phyloP scores from a whole-genome alignment of 768 basidiomycete genomes.

The Erythrobasidium yunnanense region DNA sequence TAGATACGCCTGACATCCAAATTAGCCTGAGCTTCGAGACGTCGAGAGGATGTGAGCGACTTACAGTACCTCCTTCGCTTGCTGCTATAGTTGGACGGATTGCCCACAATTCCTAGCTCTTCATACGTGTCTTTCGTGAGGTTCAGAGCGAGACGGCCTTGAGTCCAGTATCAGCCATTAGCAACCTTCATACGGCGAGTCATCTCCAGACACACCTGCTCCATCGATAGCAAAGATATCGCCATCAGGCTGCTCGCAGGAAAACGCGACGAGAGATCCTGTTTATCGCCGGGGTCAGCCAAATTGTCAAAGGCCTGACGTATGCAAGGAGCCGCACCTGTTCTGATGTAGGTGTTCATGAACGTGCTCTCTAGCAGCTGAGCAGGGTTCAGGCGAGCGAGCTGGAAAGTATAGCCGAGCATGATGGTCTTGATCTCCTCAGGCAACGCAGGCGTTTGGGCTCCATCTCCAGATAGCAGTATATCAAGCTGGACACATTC shows the following conservation, averaged over 20 bases:
- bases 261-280: slow-evolving; percentile 8
- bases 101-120: neutral
- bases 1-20: slow-evolving; percentile 5
- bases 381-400: slow-evolving; percentile 6
- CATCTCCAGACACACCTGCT: neutral
- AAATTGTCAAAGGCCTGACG: neutral
- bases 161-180: too few relatives aligned
- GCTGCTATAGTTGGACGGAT: neutral
- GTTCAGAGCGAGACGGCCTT: neutral
- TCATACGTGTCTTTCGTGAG: slow-evolving; percentile 9
- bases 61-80: slow-evolving; percentile 5
- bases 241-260: neutral
- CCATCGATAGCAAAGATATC: slow-evolving; percentile 9
- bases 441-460: neutral
- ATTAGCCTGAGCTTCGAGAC: too few relatives aligned
- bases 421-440: neutral
- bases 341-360: slow-evolving; percentile 13
- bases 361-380: neutral
- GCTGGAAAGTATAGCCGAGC: neutral
- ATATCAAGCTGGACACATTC: neutral
- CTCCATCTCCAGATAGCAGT: neutral
- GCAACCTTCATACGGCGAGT: too few relatives aligned
- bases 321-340: neutral
- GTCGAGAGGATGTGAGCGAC: neutral
- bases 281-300: neutral